Base-by-base conservation (phyloP, 495 filamentous ascomycete genomes). In the Aspergillus ostianus region DNA sequence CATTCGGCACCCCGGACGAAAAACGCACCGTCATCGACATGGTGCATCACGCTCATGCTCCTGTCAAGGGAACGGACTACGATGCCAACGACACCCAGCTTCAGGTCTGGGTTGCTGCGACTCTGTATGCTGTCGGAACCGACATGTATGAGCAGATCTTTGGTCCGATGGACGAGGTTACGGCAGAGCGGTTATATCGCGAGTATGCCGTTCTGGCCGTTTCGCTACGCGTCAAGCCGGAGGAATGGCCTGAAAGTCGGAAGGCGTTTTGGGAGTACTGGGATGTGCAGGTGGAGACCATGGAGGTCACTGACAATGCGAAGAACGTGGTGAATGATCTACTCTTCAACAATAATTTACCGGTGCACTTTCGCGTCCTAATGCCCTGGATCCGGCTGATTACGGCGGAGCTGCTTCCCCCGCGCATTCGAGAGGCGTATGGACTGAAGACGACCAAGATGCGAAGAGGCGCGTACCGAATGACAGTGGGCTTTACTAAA, bases 51-150 rank as follows among this genome's bases (percentile, higher is more conserved):
- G 73, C 70, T 1, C 72, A 80, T 51, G 56, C 64, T 0, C 26
- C 65, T 9, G 68, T 77, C n/a, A 64, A 67, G 18, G 73, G 75
- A 0, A 54, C 64, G 0, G 66, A 66, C 50, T 74, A 74, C 51
- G 55, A 57, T 23, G 76, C 75, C 30, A 56, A 77, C 48, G 73
- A 77, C 49, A 62, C 66, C 1, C 46, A 49, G 9, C 71, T 78
- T 0, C 76, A 80, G 50, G 62, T 77, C 13, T 80, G 75, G 76
- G 73, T 80, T 3, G 75, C 76, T 0, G 70, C 76, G 0, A 78
- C 77, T 0, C 65, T 78, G 3, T 78, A 76, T 29, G 73, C 70
- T 0, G 66, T 73, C 6, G 71, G 63, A 0, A 67, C 73, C 9
- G 67, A 74, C 23, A 23, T 76, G 6, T 76, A 77, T 48, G 64